Conservation (phyloP, 805 yeast genomes). For the Diddensiella transvaalensis region DNA sequence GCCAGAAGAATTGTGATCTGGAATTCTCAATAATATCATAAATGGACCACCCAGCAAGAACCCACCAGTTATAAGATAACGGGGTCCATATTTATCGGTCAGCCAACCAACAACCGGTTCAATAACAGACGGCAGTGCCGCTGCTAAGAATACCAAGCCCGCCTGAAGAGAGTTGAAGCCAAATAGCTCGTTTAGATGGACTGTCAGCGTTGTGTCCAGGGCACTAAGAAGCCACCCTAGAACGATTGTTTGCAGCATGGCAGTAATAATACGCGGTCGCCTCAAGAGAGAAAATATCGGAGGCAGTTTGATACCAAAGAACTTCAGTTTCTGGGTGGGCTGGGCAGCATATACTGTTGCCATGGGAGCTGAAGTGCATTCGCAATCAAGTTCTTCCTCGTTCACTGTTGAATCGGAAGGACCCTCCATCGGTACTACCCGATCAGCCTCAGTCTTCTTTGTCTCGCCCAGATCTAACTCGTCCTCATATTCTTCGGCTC, state of each 20-base stretch:
- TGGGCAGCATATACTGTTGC: not conserved
- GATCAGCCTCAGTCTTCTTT: not conserved
- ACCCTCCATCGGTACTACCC: not conserved
- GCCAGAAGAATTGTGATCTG: conserved; percentile 22
- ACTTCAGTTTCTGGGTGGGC: not conserved
- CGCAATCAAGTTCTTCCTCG: not conserved
- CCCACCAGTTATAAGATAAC: conserved; percentile 27
- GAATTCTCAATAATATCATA: conserved; percentile 28
- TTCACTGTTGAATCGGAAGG: too few relatives aligned
- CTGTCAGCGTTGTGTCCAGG: conserved; percentile 34
- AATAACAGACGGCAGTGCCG: conserved; percentile 30
- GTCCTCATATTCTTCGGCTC: not conserved
- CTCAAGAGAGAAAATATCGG: conserved; percentile 9
- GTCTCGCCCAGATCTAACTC: not conserved
- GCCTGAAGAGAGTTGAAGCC: conserved; percentile 29
- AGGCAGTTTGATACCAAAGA: conserved; percentile 4
- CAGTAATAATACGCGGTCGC: conserved; percentile 22
- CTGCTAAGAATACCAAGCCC: conserved; percentile 31
- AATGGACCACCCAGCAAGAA: conserved; percentile 19
- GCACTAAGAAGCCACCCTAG: conserved; percentile 32
- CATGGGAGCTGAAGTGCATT: too few relatives aligned
- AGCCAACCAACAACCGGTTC: conserved; percentile 31
- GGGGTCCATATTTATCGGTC: conserved; percentile 29
- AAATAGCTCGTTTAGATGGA: conserved; percentile 30
- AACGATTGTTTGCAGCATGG: conserved; percentile 26